Conservation (phyloP, 2,329 filamentous ascomycete species). For the Fusarium poae region DNA sequence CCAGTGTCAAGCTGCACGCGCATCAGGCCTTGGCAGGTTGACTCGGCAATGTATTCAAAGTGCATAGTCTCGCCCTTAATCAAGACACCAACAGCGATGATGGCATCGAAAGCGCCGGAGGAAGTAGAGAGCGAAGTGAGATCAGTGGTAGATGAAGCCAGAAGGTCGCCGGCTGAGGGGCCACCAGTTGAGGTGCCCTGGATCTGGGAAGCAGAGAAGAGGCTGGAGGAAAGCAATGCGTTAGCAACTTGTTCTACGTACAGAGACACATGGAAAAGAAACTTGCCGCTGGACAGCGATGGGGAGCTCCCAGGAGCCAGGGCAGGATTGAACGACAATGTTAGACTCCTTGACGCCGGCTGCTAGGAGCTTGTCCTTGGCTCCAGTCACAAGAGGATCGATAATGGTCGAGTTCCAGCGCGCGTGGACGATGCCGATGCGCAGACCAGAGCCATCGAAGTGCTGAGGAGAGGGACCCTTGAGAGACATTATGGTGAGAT, state of each 20-base stretch:
- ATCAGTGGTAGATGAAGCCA: conserved; percentile 77
- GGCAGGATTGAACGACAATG: conserved; percentile 89
- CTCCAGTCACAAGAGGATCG: conserved; percentile 83
- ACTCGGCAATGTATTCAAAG: conserved; percentile 97
- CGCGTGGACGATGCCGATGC: conserved; percentile 95
- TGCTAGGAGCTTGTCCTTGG: conserved; percentile 80
- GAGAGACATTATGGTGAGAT: conserved; percentile 53
- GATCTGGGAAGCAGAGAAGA: conserved; percentile 88
- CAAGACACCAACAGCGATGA: conserved; percentile 94
- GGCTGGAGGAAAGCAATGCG: conserved; percentile 59
- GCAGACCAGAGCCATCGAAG: conserved; percentile 78
- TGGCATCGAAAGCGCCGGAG: conserved; percentile 85
- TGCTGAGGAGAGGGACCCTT: conserved; percentile 70
- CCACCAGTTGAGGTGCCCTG: conserved; percentile 76
- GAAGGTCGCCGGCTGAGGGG: conserved; percentile 80
- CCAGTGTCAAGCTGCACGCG: conserved; percentile 90
- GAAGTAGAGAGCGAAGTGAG: conserved; percentile 63
- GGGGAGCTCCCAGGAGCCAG: conserved; percentile 94
- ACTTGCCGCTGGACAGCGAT: conserved; percentile 85
- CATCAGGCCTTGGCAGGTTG: conserved; percentile 93
- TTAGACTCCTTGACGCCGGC: conserved; percentile 89
- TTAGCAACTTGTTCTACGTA: conserved; percentile 26
- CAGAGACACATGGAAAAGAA: conserved; percentile 32
- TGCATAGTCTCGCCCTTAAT: conserved; percentile 99
- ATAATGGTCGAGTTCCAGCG: conserved; percentile 95